phyloP scores from a whole-genome alignment of 345 rosid species.

The Luvunga scandens region DNA sequence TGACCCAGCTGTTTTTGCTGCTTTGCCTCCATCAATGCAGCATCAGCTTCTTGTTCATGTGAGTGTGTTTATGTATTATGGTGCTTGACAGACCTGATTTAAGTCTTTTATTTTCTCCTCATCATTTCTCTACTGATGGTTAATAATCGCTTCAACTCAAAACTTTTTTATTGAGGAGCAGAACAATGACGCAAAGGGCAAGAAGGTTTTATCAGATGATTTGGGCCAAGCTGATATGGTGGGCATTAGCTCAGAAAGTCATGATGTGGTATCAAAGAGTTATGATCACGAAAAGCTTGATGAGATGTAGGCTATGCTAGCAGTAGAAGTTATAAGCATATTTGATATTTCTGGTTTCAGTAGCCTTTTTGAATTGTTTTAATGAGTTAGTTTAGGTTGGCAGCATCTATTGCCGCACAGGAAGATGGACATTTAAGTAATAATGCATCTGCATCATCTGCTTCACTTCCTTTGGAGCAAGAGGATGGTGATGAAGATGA shows the following conservation, averaged over 20 bases:
- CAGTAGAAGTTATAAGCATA: conserved; percentile 6
- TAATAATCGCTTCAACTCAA: not conserved
- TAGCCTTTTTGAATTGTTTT: conserved; percentile 17
- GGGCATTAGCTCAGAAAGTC: not conserved
- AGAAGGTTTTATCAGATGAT: conserved; percentile 4
- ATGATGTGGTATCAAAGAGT: not conserved
- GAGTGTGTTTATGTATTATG: not conserved
- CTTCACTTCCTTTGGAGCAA: conserved; percentile 20
- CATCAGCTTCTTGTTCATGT: not conserved
- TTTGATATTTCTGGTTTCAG: conserved; percentile 2
- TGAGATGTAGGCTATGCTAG: conserved; percentile 57
- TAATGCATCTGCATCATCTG: conserved; percentile 43
- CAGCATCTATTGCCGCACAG: conserved; percentile 65
- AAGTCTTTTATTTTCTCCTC: not conserved
- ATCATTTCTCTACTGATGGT: not conserved
- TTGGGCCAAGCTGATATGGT: not conserved
- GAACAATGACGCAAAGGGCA: conserved; percentile 12
- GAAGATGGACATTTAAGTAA: conserved; percentile 37
- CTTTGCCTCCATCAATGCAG: conserved; percentile 27
- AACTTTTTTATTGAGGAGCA: conserved; percentile 5
- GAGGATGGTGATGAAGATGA: conserved; percentile 28
- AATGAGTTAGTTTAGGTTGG: conserved; percentile 55
- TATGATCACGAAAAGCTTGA: conserved; percentile 47
- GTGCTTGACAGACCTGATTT: not conserved
- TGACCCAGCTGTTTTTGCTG: conserved; percentile 26